A percentile compares a stretch with the other conserved stretches of the same genome.
phyloP scores from a whole-genome alignment of 2,329 filamentous ascomycete species.

The Cladobotryum protrusum region DNA sequence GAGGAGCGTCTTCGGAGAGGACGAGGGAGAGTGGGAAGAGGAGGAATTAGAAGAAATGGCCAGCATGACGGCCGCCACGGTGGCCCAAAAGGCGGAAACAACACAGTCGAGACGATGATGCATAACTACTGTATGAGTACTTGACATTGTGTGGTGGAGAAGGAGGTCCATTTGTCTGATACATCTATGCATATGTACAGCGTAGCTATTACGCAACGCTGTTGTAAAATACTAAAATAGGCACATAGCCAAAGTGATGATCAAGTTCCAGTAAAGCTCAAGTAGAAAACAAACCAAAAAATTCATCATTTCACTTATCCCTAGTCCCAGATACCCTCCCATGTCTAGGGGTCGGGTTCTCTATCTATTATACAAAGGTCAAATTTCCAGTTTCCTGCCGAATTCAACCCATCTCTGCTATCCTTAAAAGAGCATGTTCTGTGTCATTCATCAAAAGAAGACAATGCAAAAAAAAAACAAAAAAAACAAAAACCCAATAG shows the following conservation, averaged over 20 bases:
- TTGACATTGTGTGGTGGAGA: not conserved
- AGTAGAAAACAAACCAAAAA: not conserved
- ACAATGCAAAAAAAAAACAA: too few species aligned
- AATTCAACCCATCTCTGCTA: not conserved
- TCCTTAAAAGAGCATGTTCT: too few species aligned
- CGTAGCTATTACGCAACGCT: conserved; percentile 3
- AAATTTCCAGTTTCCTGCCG: not conserved
- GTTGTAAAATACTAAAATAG: conserved; percentile 10
- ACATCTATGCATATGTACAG: conserved; percentile 3
- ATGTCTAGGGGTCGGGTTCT: not conserved
- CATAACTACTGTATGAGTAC: not conserved
- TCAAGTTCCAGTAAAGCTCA: not conserved
- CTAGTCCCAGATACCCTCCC: not conserved
- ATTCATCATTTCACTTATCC: not conserved
- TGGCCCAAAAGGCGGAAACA: conserved; percentile 16
- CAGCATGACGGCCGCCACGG: conserved; percentile 26
- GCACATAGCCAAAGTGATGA: conserved; percentile 2
- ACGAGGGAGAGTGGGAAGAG: conserved; percentile 51
- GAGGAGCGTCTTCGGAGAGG: conserved; percentile 56
- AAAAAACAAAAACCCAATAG: too few species aligned
- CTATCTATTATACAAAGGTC: conserved; percentile 9
- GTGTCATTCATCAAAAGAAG: too few species aligned
- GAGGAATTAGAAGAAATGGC: conserved; percentile 43
- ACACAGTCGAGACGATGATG: conserved; percentile 14
- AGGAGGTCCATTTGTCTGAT: not conserved